Base-by-base conservation (phyloP, 2,329 filamentous ascomycete genomes). In the Paecilomyces niveus region DNA sequence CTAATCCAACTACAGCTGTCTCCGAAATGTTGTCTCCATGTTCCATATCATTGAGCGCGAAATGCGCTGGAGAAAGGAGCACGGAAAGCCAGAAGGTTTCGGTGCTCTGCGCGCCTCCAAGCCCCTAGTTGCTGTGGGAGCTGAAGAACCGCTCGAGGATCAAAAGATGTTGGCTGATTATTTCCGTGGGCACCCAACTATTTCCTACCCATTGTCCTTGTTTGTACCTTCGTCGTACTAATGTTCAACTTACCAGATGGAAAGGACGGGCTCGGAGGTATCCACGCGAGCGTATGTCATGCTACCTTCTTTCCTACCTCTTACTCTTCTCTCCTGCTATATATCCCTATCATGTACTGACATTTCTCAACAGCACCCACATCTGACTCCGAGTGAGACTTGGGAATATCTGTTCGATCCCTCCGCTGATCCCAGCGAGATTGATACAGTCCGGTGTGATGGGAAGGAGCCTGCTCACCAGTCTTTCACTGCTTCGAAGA, bases 1-100 rank as follows among this genome's bases (percentile, higher is more conserved):
- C 39, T 45, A n/a, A 45, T 45, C 1, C 15, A 29, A 22, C 22
- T 53, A 21, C 60, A 92, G 89, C 73, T 97, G 92, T 68, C 81
- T 97, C 55, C 86, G 89, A 55, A 99, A 99, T 75, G 87, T 89
- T 15, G 87, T 97, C 45, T 89, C 91, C 24, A 80, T 97, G 61
- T 97, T 99, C 78, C 88, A 97, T 68, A 88, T 96, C 59, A 83
- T 99, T 56, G 91, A 96, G 64, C 90, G 91, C 70, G 94, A 99
- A 76, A 81, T 91, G 65, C 82, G 85, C 64, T 97, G 92, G 92
- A 85, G 94, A 62, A 85, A 84, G 70, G 77, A 84, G 11, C 83
- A 85, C 50, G 89, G 89, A 18, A 83, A 81, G 57, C 76, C 83
- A 0, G 80, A 87, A 57, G 89, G 90, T 0, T 97, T 92, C 66